Base-by-base conservation (phyloP, 441 rosid genomes). In the Omphalea diandra region DNA sequence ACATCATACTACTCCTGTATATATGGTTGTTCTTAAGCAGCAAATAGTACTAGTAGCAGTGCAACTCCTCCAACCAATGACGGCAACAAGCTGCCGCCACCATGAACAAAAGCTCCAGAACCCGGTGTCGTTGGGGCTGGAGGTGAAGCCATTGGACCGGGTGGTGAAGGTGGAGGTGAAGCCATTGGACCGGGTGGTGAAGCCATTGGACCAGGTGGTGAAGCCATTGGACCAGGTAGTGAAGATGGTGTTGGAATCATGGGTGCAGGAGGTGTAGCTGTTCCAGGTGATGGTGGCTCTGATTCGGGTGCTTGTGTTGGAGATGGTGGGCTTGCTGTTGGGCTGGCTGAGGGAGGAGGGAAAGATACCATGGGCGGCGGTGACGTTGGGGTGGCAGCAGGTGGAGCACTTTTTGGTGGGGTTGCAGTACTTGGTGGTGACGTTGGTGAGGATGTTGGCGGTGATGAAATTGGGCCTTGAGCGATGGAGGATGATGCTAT, bases 31-130 rank as follows among this genome's bases (percentile, higher is more conserved):
- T 38, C 7, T 60, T 80, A 84, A 63, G 72, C 79, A 69, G n/a
- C n/a, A n/a, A n/a, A n/a, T n/a, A 82, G 71, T 67, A 79, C 69
- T 33, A 76, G 59, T 17, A 75, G n/a, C n/a, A n/a, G 22, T 50
- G 84, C 76, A 22, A 69, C 76, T 58, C 76, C 83, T 77, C 77
- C 84, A 14, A 82, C 46, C 46, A 80, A 65, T 43, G 73, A 77
- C 31, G 63, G 27, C 62, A 73, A 67, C n/a, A n/a, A n/a, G n/a
- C n/a, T 56, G 71, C 77, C 71, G 36, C 75, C 76, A 71, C 56
- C 73, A n/a, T 11, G 69, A 61, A 65, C 68, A 53, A 50, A 68
- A 44, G 77, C 80, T 52, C 79, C 84, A 0, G 71, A 57, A 1
- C 12, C 27, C 0, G 87, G 76, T 1, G 63, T 5, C 2, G 71